Conservation (phyloP, 2,329 filamentous ascomycete genomes). For the Emmonsiellopsis sp. region DNA sequence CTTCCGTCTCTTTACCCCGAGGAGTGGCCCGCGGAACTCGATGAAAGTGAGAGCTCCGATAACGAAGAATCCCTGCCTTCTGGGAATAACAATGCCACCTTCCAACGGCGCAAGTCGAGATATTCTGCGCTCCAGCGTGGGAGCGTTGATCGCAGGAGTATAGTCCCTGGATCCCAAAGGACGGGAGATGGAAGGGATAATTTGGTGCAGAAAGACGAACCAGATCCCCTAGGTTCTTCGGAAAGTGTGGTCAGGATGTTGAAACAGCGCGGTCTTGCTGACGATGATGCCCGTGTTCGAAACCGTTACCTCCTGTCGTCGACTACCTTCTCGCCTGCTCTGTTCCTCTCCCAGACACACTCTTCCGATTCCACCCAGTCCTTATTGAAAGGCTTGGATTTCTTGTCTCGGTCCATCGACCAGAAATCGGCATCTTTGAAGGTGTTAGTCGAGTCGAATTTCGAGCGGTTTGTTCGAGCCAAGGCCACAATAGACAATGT, state of each 20-base stretch:
- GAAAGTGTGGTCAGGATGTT: slow-evolving; percentile 79
- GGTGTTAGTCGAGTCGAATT: slow-evolving; percentile 92
- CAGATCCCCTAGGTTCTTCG: slow-evolving; percentile 79
- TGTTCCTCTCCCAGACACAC: slow-evolving; percentile 90
- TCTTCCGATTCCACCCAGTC: slow-evolving; percentile 73
- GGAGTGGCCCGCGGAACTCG: slow-evolving; percentile 78
- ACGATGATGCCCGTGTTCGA: slow-evolving; percentile 71
- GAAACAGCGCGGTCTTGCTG: slow-evolving; percentile 63
- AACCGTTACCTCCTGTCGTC: slow-evolving; percentile 94
- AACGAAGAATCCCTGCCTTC: slow-evolving; percentile 28
- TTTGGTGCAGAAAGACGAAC: slow-evolving; percentile 80
- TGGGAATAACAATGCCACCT: slow-evolving; percentile 11
- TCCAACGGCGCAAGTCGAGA: slow-evolving; percentile 56
- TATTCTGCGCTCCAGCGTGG: slow-evolving; percentile 77
- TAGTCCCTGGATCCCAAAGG: slow-evolving; percentile 59
- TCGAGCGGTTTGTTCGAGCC: slow-evolving; percentile 93
- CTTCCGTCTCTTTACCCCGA: slow-evolving; percentile 68
- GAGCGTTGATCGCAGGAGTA: slow-evolving; percentile 58
- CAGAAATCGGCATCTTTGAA: slow-evolving; percentile 97
- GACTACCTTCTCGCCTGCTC: slow-evolving; percentile 83
- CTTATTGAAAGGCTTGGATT: slow-evolving; percentile 72
- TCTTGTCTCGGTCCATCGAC: slow-evolving; percentile 84
- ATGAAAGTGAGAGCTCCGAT: slow-evolving; percentile 60
- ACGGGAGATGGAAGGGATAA: slow-evolving; percentile 62
- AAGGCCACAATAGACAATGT: slow-evolving; percentile 98